Evolutionary conservation across 495 filamentous ascomycete genomes (phyloP), one percentile per base, ranked within the genome.

Genomic region (Antarctomyces pellizariae): DNA sequence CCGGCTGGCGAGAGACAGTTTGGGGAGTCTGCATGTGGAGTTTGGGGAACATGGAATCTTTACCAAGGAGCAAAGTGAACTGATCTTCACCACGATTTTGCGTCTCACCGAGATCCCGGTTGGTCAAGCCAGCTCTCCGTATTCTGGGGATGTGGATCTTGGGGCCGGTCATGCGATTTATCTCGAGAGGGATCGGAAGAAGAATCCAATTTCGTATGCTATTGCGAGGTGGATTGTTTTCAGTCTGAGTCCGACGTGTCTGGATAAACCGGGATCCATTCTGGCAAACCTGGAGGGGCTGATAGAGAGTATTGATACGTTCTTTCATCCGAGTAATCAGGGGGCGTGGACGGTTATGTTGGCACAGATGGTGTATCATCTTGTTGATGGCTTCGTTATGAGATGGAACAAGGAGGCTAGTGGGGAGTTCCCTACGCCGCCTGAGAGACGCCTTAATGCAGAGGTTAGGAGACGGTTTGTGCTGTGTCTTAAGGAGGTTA

Each of bases 241-340:
- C 65, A 92, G 82, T 2, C 49, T 99, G 16, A 95, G 89, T 0
- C 86, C 86, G 1, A 53, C 67, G 17, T 90, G 77, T 42, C 54
- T 91, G 12, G 67, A 77, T 24, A 53, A 65, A n/a, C 57, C 66
- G 22, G 68, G 73, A 33, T 93, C 83, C 1, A 64, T 91, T 27
- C 46, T 97, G 35, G 58, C 71, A 14, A 77, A 73, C 33, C 65
- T 99, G 2, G 89, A 99, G 44, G 86, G 82, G 5, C 57, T 99
- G 20, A 78, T 99, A 36, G 73, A 95, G 43, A 89, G 79, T 8
- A 74, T 95, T 24, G 86, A 99, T 45, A 99, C 86, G 1, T 99
- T 95, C 52, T 99, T 92, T 56, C 86, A 99, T 36, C 86, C 86
- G 10, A 95, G 89, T 7, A 99, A 99, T 45, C 77, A 86, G 24